Percentiles rank a stretch among this genome's conserved stretches.
Evolutionary conservation across 108 stramenopile genomes (phyloP).

Genomic region (Nitzschia palea): DNA sequence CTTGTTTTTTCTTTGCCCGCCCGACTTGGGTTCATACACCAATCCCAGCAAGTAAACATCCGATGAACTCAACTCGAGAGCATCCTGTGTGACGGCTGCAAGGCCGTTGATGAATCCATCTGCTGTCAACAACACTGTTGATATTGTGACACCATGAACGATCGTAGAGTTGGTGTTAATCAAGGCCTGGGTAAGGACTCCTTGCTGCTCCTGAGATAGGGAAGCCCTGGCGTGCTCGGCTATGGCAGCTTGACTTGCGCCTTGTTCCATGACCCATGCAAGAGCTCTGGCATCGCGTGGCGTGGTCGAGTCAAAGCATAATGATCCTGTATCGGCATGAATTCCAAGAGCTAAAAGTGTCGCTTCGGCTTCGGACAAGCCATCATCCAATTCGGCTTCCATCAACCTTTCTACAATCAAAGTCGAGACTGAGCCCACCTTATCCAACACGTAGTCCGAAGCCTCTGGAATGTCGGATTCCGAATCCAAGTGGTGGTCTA

Average conservation of each 20-base stretch:
- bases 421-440: constrained; percentile 88
- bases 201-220: constrained; percentile 81
- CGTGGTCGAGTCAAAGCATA: constrained; percentile 92
- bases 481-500: constrained; percentile 91
- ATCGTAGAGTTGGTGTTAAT: constrained; percentile 75
- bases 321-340: constrained; percentile 92
- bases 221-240: constrained; percentile 86
- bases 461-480: constrained; percentile 86
- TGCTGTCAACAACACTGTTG: constrained; percentile 82
- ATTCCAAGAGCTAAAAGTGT: constrained; percentile 91
- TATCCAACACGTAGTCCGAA: constrained; percentile 80
- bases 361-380: constrained; percentile 83
- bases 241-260: constrained; percentile 92
- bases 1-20: constrained; percentile 23
- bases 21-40: constrained; percentile 81
- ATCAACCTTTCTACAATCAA: constrained; percentile 79
- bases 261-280: constrained; percentile 90
- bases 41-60: constrained; percentile 87
- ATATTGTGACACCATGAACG: constrained; percentile 84
- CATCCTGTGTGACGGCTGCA: constrained; percentile 90
- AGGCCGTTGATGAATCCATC: constrained; percentile 93
- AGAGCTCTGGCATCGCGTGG: constrained; percentile 86
- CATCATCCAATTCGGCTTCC: constrained; percentile 44
- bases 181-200: constrained; percentile 84
- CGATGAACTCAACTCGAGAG: constrained; percentile 86